These are phyloP conservation scores for Choiromyces venosus DNA, from an alignment of 495 filamentous ascomycete species.

Conservation along the genomic window DNA sequence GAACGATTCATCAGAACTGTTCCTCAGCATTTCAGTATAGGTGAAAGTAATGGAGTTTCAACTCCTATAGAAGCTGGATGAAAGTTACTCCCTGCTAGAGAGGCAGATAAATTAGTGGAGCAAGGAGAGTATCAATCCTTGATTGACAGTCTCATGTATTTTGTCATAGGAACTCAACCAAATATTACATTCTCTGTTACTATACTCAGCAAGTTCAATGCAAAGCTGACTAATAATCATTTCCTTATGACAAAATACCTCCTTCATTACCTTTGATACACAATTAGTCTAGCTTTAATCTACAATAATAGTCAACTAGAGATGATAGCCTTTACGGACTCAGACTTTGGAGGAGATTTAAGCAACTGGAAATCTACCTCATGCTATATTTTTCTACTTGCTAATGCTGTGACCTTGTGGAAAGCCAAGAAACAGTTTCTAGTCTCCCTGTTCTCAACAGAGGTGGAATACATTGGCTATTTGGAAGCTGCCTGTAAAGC, in stretches of 20 bases:
- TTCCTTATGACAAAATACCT: constrained; percentile 14
- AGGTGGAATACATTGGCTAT: too few relatives aligned
- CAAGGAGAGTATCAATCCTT: constrained; percentile 19
- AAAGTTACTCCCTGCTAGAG: neutral
- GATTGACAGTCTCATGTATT: constrained; percentile 40
- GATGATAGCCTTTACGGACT: constrained; percentile 16
- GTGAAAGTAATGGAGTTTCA: neutral
- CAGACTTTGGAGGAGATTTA: constrained; percentile 17
- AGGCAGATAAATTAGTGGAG: too few relatives aligned
- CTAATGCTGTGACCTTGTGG: too few relatives aligned
- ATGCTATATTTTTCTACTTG: constrained; percentile 23
- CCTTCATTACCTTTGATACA: constrained; percentile 27
- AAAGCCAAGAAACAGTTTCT: too few relatives aligned
- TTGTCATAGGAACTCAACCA: constrained; percentile 30
- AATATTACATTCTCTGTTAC: constrained; percentile 33
- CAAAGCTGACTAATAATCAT: neutral
- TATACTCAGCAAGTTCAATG: constrained; percentile 5
- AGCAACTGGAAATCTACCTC: constrained; percentile 21
- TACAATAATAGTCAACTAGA: neutral
- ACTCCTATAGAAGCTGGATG: too few relatives aligned
- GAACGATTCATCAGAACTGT: neutral
- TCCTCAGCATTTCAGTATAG: neutral
- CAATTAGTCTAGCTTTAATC: neutral
- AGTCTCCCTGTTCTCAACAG: too few relatives aligned
- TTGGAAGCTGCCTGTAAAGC: too few relatives aligned